A percentile compares a stretch with the other conserved stretches of the same genome.
These are phyloP conservation scores for Isabelozyma gotoi DNA, from an alignment of 805 yeast species.

Conservation along the genomic window DNA sequence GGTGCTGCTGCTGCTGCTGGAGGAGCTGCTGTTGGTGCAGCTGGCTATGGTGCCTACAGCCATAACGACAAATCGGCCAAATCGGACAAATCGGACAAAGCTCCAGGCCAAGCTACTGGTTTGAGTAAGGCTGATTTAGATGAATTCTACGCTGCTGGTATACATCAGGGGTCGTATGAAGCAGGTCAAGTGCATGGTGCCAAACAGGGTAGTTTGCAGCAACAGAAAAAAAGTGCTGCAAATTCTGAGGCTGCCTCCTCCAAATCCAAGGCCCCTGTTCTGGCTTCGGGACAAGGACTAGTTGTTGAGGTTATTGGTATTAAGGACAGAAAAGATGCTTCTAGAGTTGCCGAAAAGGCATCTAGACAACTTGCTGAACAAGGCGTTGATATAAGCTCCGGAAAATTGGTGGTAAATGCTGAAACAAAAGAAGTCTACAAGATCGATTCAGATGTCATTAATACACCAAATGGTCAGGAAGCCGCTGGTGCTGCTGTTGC, in stretches of 20 bases:
- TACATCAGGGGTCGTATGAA: slow-evolving; percentile 13
- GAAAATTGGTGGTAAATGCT: slow-evolving; percentile 34
- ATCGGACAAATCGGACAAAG: neutral
- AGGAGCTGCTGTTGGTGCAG: slow-evolving; percentile 6
- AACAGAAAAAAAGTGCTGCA: neutral
- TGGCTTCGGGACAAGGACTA: slow-evolving; percentile 4
- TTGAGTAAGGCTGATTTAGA: slow-evolving; percentile 1
- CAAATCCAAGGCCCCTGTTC: no score
- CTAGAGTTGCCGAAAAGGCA: slow-evolving; percentile 30
- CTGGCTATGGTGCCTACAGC: slow-evolving; percentile 4
- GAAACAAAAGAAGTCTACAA: slow-evolving; percentile 32
- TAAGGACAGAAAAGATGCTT: slow-evolving; percentile 26
- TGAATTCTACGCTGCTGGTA: slow-evolving; percentile 14
- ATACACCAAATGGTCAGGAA: neutral
- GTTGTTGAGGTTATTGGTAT: slow-evolving; percentile 37
- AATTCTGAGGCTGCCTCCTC: no score
- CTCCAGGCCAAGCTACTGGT: neutral
- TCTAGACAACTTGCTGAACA: slow-evolving; percentile 26
- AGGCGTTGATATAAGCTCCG: slow-evolving; percentile 33
- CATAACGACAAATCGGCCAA: neutral
- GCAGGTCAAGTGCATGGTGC: slow-evolving; percentile 11
- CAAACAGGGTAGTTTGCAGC: neutral
- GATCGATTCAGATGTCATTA: slow-evolving; percentile 1
- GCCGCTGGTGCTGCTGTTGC: neutral
- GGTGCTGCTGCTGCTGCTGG: slow-evolving; percentile 6